These are phyloP conservation scores for Funneliformis geosporum DNA, from an alignment of 192 early-diverging fungal genomes.

Conservation along the genomic window DNA sequence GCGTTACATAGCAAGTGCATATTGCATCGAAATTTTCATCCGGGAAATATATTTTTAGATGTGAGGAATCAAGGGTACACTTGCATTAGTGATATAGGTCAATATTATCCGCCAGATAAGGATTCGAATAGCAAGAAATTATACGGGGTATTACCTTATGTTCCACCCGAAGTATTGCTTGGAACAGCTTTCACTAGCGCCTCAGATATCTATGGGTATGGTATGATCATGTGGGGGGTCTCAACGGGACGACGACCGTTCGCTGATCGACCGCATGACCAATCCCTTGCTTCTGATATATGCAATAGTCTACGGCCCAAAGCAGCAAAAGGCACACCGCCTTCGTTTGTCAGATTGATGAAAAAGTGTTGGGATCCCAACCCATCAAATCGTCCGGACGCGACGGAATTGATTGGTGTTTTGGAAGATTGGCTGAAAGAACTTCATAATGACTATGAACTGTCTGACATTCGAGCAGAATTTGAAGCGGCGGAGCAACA, in stretches of 20 bases:
- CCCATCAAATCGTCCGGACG: not conserved
- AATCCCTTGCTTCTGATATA: constrained; percentile 1
- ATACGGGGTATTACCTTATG: constrained; percentile 20
- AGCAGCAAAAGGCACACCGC: not conserved
- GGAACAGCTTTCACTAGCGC: not conserved
- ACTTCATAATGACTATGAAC: not conserved
- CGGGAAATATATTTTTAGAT: constrained; percentile 12
- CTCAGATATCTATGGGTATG: constrained; percentile 10
- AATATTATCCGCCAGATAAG: constrained; percentile 9
- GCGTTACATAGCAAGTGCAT: not conserved
- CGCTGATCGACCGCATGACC: not conserved
- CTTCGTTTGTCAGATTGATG: constrained; percentile 10
- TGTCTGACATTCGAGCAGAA: not conserved
- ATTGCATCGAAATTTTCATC: constrained; percentile 13
- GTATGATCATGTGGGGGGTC: constrained; percentile 17
- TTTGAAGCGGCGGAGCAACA: not conserved
- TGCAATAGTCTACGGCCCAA: constrained; percentile 14
- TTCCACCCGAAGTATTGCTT: not conserved
- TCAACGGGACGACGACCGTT: not conserved
- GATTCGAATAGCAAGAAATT: not conserved
- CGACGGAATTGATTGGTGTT: not conserved
- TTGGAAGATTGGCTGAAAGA: constrained; percentile 5
- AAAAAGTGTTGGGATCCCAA: constrained; percentile 17
- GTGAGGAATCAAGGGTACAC: not conserved
- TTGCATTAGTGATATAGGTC: constrained; percentile 17